These are phyloP conservation scores for Candida incommunis DNA, from an alignment of 805 yeast species.

Conservation along the genomic window DNA sequence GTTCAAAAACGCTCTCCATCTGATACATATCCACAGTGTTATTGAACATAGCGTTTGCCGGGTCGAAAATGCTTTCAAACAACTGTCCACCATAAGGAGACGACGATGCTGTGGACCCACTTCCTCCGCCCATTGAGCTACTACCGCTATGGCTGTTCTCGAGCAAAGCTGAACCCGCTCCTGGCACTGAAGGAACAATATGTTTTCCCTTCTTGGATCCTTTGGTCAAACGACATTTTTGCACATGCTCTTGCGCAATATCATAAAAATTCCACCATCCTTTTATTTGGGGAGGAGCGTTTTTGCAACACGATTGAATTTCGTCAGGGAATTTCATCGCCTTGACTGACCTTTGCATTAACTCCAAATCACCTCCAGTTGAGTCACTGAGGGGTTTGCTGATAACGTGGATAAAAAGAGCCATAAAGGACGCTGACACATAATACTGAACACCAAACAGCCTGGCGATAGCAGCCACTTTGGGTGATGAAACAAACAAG, in stretches of 20 bases:
- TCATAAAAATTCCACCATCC: not conserved
- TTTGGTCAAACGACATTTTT: not conserved
- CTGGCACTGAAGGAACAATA: not conserved
- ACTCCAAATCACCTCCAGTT: not conserved
- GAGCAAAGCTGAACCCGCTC: not conserved
- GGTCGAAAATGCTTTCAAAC: not conserved
- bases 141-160: too few relatives aligned
- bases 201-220: not conserved
- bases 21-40: not conserved
- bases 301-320: not conserved
- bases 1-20: slow-evolving; percentile 1
- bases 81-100: not conserved
- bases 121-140: not conserved
- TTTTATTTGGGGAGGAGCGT: not conserved
- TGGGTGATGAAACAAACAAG: not conserved
- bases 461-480: not conserved
- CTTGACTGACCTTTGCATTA: not conserved
- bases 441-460: not conserved
- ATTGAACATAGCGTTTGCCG: not conserved
- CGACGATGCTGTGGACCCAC: not conserved
- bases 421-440: not conserved
- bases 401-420: slow-evolving; percentile 1
- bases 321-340: not conserved
- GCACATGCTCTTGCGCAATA: not conserved
- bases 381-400: not conserved